A percentile compares a stretch with the other conserved stretches of the same genome.
Conservation (phyloP, 305 asterid species). For the Solanum chacoense region DNA sequence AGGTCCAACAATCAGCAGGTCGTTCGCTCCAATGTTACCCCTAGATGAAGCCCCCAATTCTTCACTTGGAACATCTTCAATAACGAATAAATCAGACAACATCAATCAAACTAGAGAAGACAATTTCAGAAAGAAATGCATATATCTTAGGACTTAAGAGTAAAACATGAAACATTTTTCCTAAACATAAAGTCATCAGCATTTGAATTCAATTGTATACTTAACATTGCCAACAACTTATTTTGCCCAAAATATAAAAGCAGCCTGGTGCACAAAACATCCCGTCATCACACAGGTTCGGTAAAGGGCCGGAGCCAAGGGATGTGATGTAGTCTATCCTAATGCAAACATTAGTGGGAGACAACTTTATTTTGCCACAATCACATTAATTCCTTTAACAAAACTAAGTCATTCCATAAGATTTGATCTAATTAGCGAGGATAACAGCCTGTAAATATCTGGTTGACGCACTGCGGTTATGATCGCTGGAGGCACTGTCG, state of each 20-base stretch:
- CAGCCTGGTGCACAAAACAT: neutral
- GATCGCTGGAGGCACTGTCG: neutral
- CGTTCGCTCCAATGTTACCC: slow-evolving; percentile 47
- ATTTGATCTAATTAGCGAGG: neutral
- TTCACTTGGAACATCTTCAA: slow-evolving; percentile 37
- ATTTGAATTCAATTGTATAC: neutral
- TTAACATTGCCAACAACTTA: neutral
- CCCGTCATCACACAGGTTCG: neutral
- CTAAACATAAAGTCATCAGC: neutral
- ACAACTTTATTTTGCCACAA: neutral
- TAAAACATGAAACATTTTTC: neutral
- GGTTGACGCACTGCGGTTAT: neutral
- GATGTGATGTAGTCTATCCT: neutral
- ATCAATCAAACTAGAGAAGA: neutral
- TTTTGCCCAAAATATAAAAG: neutral
- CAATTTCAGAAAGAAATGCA: neutral
- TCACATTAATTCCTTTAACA: neutral
- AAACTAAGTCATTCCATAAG: neutral
- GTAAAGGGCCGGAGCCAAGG: neutral
- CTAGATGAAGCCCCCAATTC: slow-evolving; percentile 38
- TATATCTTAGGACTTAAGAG: neutral
- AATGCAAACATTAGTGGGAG: neutral
- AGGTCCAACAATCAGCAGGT: slow-evolving; percentile 89
- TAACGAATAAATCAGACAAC: slow-evolving; percentile 3
- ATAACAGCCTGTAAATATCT: neutral